Percentiles rank a stretch among this genome's conserved stretches.
Evolutionary conservation across 345 rosid genomes (phyloP).

Genomic region (Physaria fendleri): DNA sequence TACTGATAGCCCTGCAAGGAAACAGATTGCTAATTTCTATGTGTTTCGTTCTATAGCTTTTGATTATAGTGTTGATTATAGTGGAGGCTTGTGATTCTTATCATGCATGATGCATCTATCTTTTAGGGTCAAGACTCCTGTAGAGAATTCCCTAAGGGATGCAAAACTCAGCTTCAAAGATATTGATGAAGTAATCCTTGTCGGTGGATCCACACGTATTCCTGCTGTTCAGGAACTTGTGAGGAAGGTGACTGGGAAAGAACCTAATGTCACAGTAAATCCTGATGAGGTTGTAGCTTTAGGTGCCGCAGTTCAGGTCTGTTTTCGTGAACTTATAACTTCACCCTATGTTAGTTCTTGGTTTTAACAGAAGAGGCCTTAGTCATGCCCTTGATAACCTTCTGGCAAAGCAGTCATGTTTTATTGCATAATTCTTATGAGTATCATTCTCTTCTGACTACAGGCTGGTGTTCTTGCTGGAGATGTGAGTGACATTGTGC

Average conservation of each 20-base stretch:
- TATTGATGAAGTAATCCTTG: slow-evolving; percentile 92
- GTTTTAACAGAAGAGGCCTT: not conserved
- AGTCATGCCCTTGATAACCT: not conserved
- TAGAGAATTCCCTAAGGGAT: slow-evolving; percentile 75
- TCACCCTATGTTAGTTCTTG: not conserved
- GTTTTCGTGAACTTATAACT: not conserved
- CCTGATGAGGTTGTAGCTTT: slow-evolving; percentile 99
- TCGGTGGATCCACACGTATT: slow-evolving; percentile 97
- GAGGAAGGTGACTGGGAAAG: slow-evolving; percentile 84
- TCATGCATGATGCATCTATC: not conserved
- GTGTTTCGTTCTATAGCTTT: not conserved
- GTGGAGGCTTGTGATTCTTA: not conserved
- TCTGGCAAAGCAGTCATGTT: not conserved
- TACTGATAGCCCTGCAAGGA: slow-evolving; percentile 1
- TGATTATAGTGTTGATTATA: no score
- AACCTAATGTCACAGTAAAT: slow-evolving; percentile 91
- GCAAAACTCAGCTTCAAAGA: slow-evolving; percentile 86
- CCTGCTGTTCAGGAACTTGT: slow-evolving; percentile 96
- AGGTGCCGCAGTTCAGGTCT: slow-evolving; percentile 98
- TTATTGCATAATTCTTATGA: not conserved
- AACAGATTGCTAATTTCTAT: not conserved
- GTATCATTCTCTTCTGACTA: not conserved
- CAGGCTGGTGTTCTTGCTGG: slow-evolving; percentile 97
- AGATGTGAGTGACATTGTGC: slow-evolving; percentile 94
- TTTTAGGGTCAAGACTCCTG: slow-evolving; percentile 75